Percentiles rank a stretch among this genome's conserved stretches.
Conservation (phyloP, 805 yeast genomes). For the Ogataea saltuana region DNA sequence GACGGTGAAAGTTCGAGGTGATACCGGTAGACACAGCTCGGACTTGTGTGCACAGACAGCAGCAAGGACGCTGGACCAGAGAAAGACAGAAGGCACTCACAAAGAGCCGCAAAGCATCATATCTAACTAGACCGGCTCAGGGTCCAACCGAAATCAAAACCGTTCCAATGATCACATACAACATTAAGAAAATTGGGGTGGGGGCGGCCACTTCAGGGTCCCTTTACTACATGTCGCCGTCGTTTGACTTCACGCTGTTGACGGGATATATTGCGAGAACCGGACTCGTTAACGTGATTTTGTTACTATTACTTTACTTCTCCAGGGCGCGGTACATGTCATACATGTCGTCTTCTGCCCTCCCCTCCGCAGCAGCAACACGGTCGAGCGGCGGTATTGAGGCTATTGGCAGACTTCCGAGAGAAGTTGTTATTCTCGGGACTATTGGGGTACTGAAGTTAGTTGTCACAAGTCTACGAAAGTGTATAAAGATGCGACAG, state of each 20-base stretch:
- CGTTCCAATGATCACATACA: slow-evolving; percentile 1
- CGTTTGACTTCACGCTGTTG: slow-evolving; percentile 10
- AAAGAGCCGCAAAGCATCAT: too few species aligned
- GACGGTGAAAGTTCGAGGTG: too few species aligned
- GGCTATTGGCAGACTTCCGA: slow-evolving; percentile 5
- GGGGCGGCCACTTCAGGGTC: slow-evolving; percentile 26
- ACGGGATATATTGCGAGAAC: slow-evolving; percentile 13
- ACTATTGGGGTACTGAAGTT: slow-evolving; percentile 15
- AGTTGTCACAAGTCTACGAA: slow-evolving; percentile 15
- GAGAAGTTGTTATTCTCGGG: slow-evolving; percentile 11
- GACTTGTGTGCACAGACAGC: too few species aligned
- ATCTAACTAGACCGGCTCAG: too few species aligned
- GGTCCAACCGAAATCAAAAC: too few species aligned
- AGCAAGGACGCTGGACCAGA: too few species aligned
- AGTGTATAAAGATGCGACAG: slow-evolving; percentile 18
- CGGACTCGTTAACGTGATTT: slow-evolving; percentile 14
- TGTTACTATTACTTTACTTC: slow-evolving; percentile 13
- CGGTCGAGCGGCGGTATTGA: background rate
- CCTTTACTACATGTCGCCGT: slow-evolving; percentile 23
- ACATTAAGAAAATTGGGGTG: slow-evolving; percentile 18
- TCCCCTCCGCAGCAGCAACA: background rate
- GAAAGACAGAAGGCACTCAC: too few species aligned
- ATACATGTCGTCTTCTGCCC: background rate
- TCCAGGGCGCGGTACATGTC: slow-evolving; percentile 11
- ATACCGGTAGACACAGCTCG: too few species aligned